Conservation (phyloP, 768 basidiomycete species). For the Macrolepiota dolichaula region DNA sequence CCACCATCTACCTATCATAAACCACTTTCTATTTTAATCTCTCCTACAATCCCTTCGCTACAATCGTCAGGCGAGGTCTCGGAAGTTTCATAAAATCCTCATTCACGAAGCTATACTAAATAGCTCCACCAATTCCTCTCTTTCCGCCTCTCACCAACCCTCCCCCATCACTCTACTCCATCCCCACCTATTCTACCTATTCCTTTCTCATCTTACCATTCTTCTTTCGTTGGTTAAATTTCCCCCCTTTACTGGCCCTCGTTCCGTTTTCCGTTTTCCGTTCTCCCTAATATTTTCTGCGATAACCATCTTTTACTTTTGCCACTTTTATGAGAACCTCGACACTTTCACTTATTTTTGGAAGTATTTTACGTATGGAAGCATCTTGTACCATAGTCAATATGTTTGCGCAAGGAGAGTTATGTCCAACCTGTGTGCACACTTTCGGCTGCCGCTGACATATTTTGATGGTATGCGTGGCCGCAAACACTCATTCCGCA, state of each 20-base stretch:
- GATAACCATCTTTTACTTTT: neutral
- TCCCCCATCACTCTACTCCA: neutral
- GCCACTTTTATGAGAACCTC: neutral
- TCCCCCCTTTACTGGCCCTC: neutral
- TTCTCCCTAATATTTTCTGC: neutral
- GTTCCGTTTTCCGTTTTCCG: neutral
- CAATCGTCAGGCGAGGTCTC: neutral
- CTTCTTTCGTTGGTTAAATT: neutral
- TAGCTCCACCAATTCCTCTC: no score
- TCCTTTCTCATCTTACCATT: neutral
- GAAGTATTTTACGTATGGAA: neutral
- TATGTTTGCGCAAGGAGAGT: slow-evolving; percentile 1
- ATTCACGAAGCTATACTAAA: neutral
- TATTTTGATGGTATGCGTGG: neutral
- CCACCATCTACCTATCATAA: neutral
- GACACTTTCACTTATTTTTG: neutral
- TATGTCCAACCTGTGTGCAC: neutral
- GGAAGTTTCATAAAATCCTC: neutral
- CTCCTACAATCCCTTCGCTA: neutral
- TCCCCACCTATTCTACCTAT: neutral
- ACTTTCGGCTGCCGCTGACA: neutral
- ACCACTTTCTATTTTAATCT: neutral
- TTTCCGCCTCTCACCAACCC: no score
- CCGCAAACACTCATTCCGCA: neutral
- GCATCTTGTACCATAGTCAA: neutral